A percentile compares a stretch with the other conserved stretches of the same genome.
Evolutionary conservation across 1,139 yeast genomes (phyloP).

Genomic region (Pichia sp.): DNA sequence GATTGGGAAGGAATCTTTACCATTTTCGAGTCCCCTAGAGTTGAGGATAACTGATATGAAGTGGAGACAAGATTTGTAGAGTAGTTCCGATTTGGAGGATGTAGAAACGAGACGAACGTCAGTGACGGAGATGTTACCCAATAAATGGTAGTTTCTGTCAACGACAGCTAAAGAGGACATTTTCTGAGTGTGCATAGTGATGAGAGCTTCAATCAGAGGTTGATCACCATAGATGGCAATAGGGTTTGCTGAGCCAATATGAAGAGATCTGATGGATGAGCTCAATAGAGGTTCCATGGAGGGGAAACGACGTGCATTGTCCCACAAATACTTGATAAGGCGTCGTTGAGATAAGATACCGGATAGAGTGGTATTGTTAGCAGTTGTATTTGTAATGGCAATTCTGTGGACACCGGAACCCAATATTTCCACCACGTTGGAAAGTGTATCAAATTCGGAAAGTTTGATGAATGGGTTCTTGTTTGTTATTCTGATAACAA

Average conservation of each 20-base stretch:
- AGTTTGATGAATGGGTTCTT: conserved; percentile 82
- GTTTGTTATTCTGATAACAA: conserved; percentile 71
- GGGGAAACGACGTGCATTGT: conserved; percentile 80
- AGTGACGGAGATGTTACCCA: conserved; percentile 91
- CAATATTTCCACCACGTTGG: conserved; percentile 71
- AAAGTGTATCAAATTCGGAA: conserved; percentile 58
- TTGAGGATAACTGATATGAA: conserved; percentile 81
- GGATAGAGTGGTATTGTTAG: conserved; percentile 38
- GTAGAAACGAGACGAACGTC: conserved; percentile 86
- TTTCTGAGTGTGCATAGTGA: conserved; percentile 75
- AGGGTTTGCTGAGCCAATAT: conserved; percentile 64
- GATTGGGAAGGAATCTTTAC: conserved; percentile 94
- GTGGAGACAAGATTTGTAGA: conserved; percentile 78
- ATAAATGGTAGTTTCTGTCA: conserved; percentile 62
- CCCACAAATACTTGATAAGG: conserved; percentile 78
- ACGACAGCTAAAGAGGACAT: conserved; percentile 94
- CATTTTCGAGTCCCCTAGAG: conserved; percentile 86
- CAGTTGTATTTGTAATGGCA: conserved; percentile 54
- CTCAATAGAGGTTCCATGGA: conserved; percentile 68
- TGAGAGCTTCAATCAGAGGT: conserved; percentile 75
- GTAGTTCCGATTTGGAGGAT: conserved; percentile 73
- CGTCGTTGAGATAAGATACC: conserved; percentile 91
- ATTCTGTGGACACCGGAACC: conserved; percentile 92
- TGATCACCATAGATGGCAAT: conserved; percentile 81
- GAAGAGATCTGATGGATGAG: conserved; percentile 58